Evolutionary conservation across 495 filamentous ascomycete species (phyloP).

Genomic region (Penicillium waksmanii): DNA sequence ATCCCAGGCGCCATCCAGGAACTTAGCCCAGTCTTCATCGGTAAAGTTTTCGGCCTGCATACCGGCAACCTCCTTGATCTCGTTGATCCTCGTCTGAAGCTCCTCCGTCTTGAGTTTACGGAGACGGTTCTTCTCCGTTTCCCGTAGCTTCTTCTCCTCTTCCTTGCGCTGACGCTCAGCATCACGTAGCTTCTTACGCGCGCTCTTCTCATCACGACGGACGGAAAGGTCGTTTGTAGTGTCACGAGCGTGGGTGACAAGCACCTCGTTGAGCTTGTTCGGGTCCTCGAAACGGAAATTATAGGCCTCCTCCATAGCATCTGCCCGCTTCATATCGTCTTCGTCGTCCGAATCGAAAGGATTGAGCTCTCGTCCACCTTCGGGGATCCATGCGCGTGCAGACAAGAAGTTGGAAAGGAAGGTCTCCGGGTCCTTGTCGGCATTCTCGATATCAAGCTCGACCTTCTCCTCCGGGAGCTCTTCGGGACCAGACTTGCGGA

Average conservation of each 20-base stretch:
- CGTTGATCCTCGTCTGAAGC: conserved; percentile 75
- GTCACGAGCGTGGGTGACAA: conserved; percentile 87
- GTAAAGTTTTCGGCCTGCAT: conserved; percentile 65
- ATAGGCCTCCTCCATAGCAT: conserved; percentile 90
- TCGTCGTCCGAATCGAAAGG: conserved; percentile 93
- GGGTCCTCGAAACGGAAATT: conserved; percentile 97
- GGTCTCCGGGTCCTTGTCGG: conserved; percentile 87
- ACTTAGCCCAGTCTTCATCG: conserved; percentile 75
- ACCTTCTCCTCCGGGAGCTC: conserved; percentile 48
- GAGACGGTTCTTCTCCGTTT: conserved; percentile 80
- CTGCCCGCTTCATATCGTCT: conserved; percentile 78
- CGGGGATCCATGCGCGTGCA: conserved; percentile 83
- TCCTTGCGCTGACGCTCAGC: conserved; percentile 76
- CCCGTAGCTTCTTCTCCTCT: conserved; percentile 72
- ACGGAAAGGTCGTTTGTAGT: conserved; percentile 77
- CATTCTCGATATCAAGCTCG: conserved; percentile 68
- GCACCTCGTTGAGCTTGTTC: conserved; percentile 75
- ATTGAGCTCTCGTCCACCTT: conserved; percentile 59
- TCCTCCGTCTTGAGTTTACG: conserved; percentile 88
- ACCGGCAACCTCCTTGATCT: conserved; percentile 87
- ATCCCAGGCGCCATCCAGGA: conserved; percentile 86
- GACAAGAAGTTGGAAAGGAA: conserved; percentile 90
- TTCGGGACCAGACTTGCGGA: conserved; percentile 48
- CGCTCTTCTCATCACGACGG: conserved; percentile 76
- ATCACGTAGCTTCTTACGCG: conserved; percentile 76